Base-by-base conservation (phyloP, 2,329 filamentous ascomycete species). In the Pseudocercospora eumusae region DNA sequence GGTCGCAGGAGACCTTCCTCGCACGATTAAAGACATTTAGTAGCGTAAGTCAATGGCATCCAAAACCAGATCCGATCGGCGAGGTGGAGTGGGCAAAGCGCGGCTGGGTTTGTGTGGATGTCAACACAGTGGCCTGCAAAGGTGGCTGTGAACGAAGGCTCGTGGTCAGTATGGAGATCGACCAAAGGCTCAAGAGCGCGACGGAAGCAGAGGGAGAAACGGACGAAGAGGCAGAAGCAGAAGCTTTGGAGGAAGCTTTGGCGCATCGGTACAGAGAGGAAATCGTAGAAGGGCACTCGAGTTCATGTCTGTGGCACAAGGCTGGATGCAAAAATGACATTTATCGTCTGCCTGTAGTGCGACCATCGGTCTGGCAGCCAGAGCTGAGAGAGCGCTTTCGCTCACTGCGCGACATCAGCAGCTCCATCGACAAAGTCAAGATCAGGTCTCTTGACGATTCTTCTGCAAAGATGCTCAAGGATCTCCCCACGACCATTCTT, bases 21-120 rank as follows among this genome's bases (percentile, higher is more conserved):
- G 86, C 84, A 69, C 82, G 95, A 23, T 81, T 99, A 27, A 89
- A 89, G 63, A 96, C 92, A 0, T 99, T 96, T 73, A 90, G 93
- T 72, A 92, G 93, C 68, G 87, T 98, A 53, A 95, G 92, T 58
- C 86, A 90, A 74, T 99, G 93, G 93, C 89, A 90, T n/a, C 90
- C 91, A 0, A 98, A 98, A 75, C 93, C 95, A 0, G 86, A 93
- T 57, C 83, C 82, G 33, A 88, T 98, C 69, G 92, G 87, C 73
- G 95, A 98, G 77, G 87, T 97, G 7, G 89, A 92, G 75, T 99
- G 95, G 95, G 93, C 93, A 0, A 96, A 93, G 80, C 82, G 90
- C 62, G 93, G 93, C 0, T 99, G 95, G 93, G 83, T 88, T 3
- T 97, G 93, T 71, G 86, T 89, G 50, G 89, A 89, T 69, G 87